Percentiles rank a stretch among this genome's conserved stretches.
phyloP scores from a whole-genome alignment of 306 rosid species.

The Gastrolobium villosum region DNA sequence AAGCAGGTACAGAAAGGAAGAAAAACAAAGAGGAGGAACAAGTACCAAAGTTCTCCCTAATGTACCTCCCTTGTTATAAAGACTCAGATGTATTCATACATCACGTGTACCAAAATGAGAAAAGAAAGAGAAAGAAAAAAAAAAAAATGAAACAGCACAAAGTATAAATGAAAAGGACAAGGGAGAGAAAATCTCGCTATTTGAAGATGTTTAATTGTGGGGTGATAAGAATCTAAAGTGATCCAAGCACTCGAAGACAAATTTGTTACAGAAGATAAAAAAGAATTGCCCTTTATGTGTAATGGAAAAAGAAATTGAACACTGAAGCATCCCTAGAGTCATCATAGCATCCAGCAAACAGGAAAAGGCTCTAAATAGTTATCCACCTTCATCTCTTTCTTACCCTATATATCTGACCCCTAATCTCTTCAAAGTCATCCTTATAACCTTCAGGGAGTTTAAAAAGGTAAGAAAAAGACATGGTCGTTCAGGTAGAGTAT shows the following conservation, averaged over 20 bases:
- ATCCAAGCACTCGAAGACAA: conserved; percentile 69
- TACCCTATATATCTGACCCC: conserved; percentile 40
- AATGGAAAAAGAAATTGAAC: conserved; percentile 48
- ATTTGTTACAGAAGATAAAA: conserved; percentile 54
- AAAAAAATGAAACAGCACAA: conserved; percentile 38
- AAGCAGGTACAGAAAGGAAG: conserved; percentile 41
- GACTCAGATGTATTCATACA: conserved; percentile 30
- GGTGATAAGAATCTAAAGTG: conserved; percentile 62
- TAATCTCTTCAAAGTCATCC: conserved; percentile 29
- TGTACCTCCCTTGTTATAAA: conserved; percentile 33
- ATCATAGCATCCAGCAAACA: conserved; percentile 33
- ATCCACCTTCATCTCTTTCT: conserved; percentile 32
- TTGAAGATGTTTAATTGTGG: conserved; percentile 52
- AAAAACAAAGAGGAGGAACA: conserved; percentile 42
- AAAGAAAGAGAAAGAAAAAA: background rate
- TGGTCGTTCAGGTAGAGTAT: conserved; percentile 46
- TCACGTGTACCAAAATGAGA: conserved; percentile 43
- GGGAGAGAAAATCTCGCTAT: conserved; percentile 54
- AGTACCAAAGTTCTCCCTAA: conserved; percentile 36
- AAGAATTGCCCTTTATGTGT: conserved; percentile 56
- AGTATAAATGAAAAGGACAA: conserved; percentile 61
- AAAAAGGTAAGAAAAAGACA: conserved; percentile 45
- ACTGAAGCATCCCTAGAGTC: conserved; percentile 49
- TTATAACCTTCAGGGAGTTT: conserved; percentile 44
- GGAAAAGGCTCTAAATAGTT: conserved; percentile 29